These are phyloP conservation scores for Mallotus nudiflorus DNA, from an alignment of 345 rosid genomes.

Conservation along the genomic window DNA sequence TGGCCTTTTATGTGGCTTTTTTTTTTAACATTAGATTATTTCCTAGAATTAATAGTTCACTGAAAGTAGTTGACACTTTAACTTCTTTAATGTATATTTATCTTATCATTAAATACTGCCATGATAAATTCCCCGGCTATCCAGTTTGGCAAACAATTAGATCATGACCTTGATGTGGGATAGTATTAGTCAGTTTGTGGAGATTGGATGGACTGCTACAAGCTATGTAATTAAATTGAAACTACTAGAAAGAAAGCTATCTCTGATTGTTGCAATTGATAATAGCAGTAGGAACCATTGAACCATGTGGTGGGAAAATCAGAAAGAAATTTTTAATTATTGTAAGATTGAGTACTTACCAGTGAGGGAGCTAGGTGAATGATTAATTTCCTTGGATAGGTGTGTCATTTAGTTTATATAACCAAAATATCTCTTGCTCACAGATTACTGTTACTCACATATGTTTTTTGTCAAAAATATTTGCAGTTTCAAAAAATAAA, in stretches of 20 bases:
- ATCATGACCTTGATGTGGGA: neutral
- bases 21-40: neutral
- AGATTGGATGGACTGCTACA: neutral
- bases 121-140: neutral
- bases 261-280: neutral
- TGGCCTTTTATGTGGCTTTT: neutral
- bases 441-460: neutral
- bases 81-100: too few relatives aligned
- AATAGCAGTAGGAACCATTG: too few relatives aligned
- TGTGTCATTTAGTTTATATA: neutral
- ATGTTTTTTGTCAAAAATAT: neutral
- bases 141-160: neutral
- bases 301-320: too few relatives aligned
- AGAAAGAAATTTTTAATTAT: too few relatives aligned
- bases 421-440: neutral
- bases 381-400: neutral
- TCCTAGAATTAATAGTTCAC: neutral
- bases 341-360: neutral
- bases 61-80: neutral
- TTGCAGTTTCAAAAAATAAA: slow-evolving; percentile 88
- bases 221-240: neutral
- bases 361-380: neutral
- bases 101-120: too few relatives aligned
- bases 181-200: neutral
- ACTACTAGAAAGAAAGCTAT: neutral